These are phyloP conservation scores for Dorcoceras hygrometricum DNA, from an alignment of 257 asterid genomes.

Conservation along the genomic window DNA sequence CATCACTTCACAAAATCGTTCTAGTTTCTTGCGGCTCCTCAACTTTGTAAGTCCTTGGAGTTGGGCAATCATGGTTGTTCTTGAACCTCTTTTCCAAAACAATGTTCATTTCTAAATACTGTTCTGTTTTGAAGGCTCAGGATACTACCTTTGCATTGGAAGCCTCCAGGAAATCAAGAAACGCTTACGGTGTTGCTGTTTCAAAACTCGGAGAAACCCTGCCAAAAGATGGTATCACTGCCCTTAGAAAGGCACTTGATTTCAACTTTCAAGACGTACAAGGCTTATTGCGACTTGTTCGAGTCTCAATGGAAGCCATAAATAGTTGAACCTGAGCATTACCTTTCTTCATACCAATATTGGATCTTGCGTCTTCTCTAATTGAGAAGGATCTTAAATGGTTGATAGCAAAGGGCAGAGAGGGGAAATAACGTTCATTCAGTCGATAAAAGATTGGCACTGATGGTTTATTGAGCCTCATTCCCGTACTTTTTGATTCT, in stretches of 20 bases:
- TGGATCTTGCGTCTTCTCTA: too few relatives aligned
- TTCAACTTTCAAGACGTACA: slow-evolving; percentile 86
- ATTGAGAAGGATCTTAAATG: too few relatives aligned
- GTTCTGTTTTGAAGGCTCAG: slow-evolving; percentile 57
- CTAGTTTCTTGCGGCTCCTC: slow-evolving; percentile 40
- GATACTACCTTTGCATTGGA: slow-evolving; percentile 87
- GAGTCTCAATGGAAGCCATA: slow-evolving; percentile 79
- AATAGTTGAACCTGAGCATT: slow-evolving; percentile 35
- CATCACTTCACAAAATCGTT: slow-evolving; percentile 41
- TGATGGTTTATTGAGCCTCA: too few relatives aligned
- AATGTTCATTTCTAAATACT: background rate
- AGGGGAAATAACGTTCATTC: too few relatives aligned
- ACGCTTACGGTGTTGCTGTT: slow-evolving; percentile 68
- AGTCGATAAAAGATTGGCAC: too few relatives aligned
- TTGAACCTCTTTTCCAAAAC: too few relatives aligned
- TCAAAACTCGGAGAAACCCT: slow-evolving; percentile 58
- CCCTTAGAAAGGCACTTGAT: slow-evolving; percentile 83
- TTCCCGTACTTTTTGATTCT: too few relatives aligned
- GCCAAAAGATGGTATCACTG: slow-evolving; percentile 49
- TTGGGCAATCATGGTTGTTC: too few relatives aligned
- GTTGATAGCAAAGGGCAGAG: too few relatives aligned
- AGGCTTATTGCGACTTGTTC: slow-evolving; percentile 72
- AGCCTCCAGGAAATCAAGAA: slow-evolving; percentile 83
- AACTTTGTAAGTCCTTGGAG: slow-evolving; percentile 36
- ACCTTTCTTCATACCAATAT: too few relatives aligned